These are phyloP conservation scores for Dendrothele bispora DNA, from an alignment of 768 basidiomycete species.

Conservation along the genomic window DNA sequence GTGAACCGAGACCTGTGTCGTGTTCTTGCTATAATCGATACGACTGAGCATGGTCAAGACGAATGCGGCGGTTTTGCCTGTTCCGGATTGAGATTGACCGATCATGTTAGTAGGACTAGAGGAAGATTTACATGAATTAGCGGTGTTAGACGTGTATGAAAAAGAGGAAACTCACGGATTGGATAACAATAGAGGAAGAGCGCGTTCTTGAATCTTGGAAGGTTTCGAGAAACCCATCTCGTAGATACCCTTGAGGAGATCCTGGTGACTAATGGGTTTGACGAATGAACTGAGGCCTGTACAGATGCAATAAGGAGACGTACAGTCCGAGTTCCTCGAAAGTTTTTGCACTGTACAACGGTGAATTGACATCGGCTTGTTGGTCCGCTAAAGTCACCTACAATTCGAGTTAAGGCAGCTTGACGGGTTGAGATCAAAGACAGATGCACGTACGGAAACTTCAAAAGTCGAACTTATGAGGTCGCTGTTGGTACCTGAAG, in stretches of 20 bases:
- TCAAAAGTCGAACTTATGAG: conserved; percentile 81
- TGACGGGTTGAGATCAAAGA: conserved; percentile 10
- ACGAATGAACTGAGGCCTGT: background rate
- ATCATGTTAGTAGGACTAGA: conserved; percentile 96
- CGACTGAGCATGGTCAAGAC: conserved; percentile 96
- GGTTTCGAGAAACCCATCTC: conserved; percentile 97
- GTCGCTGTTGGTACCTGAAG: conserved; percentile 43
- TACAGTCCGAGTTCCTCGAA: conserved; percentile 96
- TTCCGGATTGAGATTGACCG: conserved; percentile 98
- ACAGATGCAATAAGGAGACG: conserved; percentile 27
- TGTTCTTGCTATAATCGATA: conserved; percentile 78
- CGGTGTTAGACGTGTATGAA: background rate
- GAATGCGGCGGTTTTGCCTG: conserved; percentile 98
- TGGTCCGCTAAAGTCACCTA: conserved; percentile 97
- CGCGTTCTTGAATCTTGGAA: conserved; percentile 98
- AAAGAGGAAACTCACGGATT: conserved; percentile 70
- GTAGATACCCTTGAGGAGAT: conserved; percentile 92
- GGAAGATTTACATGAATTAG: conserved; percentile 9
- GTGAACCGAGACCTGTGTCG: conserved; percentile 66
- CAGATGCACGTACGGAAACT: conserved; percentile 59
- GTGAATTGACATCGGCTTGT: conserved; percentile 95
- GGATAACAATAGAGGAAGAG: conserved; percentile 83
- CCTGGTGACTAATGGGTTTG: conserved; percentile 56
- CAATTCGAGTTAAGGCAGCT: conserved; percentile 2
- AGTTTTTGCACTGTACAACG: conserved; percentile 87